Conservation (phyloP, 1,284 basidiomycete species). For the Cryptococcus sp. region DNA sequence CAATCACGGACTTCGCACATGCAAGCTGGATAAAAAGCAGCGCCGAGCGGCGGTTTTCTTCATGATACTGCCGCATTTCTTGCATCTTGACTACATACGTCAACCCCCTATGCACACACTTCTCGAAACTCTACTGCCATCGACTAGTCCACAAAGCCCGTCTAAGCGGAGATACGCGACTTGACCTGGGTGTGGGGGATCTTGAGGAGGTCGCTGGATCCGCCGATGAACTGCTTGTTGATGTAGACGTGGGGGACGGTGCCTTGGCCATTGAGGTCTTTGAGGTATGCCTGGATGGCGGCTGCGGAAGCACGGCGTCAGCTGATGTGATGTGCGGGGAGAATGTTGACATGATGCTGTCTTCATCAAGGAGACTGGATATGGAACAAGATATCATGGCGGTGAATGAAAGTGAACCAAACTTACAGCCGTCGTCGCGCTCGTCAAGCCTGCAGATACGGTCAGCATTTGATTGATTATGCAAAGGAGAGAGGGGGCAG, state of each 20-base stretch:
- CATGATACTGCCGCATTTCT: not conserved
- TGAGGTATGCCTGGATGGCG: slow-evolving; percentile 51
- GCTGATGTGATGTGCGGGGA: not conserved
- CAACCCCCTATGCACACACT: not conserved
- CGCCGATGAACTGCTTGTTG: slow-evolving; percentile 51
- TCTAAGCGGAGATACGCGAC: slow-evolving; percentile 38
- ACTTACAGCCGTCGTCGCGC: slow-evolving; percentile 48
- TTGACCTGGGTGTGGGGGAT: slow-evolving; percentile 42
- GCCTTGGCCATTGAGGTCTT: slow-evolving; percentile 45
- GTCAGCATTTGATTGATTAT: slow-evolving; percentile 7
- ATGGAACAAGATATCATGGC: not conserved
- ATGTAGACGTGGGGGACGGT: slow-evolving; percentile 53
- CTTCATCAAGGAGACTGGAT: not conserved
- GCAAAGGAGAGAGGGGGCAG: not conserved
- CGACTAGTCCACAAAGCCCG: too few species aligned
- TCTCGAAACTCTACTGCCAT: not conserved
- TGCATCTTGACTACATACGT: not conserved
- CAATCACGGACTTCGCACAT: too few species aligned
- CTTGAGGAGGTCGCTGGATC: slow-evolving; percentile 49
- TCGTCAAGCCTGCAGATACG: slow-evolving; percentile 42
- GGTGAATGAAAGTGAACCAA: not conserved
- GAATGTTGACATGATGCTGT: too few species aligned
- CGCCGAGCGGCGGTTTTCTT: too few species aligned
- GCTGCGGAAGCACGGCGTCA: slow-evolving; percentile 27
- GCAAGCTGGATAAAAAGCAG: too few species aligned